A percentile compares a stretch with the other conserved stretches of the same genome.
phyloP scores from a whole-genome alignment of 2,329 filamentous ascomycete genomes.

The Scedosporium aurantiacum region DNA sequence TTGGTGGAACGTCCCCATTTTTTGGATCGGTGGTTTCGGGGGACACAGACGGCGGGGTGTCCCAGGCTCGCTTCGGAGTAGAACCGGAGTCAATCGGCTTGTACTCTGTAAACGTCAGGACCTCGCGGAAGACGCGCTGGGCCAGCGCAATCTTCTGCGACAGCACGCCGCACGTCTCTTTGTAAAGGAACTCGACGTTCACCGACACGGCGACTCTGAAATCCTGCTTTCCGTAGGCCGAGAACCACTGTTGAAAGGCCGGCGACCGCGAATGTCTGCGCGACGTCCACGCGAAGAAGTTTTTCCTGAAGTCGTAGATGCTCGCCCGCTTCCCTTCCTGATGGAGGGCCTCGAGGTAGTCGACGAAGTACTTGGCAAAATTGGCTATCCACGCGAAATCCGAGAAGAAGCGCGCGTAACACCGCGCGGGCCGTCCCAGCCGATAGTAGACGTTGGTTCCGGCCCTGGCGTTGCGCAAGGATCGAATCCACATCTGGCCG shows the following conservation, averaged over 20 bases:
- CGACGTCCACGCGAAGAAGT: slow-evolving; percentile 48
- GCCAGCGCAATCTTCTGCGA: slow-evolving; percentile 15
- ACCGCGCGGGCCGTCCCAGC: slow-evolving; percentile 40
- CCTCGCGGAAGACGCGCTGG: slow-evolving; percentile 45
- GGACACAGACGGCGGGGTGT: no score
- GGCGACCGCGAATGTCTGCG: slow-evolving; percentile 28
- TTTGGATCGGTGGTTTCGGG: no score
- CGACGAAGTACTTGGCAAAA: slow-evolving; percentile 60
- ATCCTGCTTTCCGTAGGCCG: slow-evolving; percentile 37
- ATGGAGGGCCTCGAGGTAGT: slow-evolving; percentile 41
- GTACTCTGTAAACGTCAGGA: slow-evolving; percentile 25
- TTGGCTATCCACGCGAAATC: slow-evolving; percentile 62
- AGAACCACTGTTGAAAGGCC: slow-evolving; percentile 44
- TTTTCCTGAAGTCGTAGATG: slow-evolving; percentile 42
- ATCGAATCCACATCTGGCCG: slow-evolving; percentile 54
- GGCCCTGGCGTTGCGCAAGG: slow-evolving; percentile 26
- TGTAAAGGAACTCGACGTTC: slow-evolving; percentile 52
- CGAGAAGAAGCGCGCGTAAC: slow-evolving; percentile 51
- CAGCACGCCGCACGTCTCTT: slow-evolving; percentile 47
- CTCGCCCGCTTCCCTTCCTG: slow-evolving; percentile 24
- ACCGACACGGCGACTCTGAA: slow-evolving; percentile 51
- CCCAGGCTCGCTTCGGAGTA: background rate
- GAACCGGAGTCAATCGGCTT: slow-evolving; percentile 11
- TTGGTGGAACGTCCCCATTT: slow-evolving; percentile 21
- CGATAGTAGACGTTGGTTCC: slow-evolving; percentile 50